Evolutionary conservation across 148 eudicot genomes (phyloP).

Genomic region (Gaultheria prostrata): DNA sequence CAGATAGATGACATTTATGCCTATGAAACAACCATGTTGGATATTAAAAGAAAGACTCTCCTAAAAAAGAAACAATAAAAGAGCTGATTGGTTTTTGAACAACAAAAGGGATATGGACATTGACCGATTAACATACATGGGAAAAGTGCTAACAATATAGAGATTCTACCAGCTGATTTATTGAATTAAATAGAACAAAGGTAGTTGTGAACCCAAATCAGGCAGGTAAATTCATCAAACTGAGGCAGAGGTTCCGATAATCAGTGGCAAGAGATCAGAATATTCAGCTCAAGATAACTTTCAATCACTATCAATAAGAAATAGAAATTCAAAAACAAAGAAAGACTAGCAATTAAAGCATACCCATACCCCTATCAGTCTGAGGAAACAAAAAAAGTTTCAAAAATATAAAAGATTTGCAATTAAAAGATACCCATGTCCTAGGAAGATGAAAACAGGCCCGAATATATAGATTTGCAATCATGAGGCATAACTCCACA

Average conservation of each 20-base stretch:
- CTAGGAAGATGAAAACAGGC: neutral
- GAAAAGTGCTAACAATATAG: neutral
- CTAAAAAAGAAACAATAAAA: neutral
- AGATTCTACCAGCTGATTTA: neutral
- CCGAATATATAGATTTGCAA: neutral
- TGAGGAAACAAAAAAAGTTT: neutral
- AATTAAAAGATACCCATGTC: neutral
- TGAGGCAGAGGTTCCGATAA: neutral
- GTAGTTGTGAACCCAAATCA: neutral
- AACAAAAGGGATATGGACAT: neutral
- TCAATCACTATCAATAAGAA: neutral
- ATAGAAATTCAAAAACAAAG: neutral
- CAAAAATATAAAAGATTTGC: too few relatives aligned
- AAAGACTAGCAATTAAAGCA: neutral
- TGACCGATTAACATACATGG: neutral
- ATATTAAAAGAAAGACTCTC: neutral
- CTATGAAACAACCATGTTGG: slow-evolving; percentile 22
- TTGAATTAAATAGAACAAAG: neutral
- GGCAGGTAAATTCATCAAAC: neutral
- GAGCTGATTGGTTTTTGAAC: neutral
- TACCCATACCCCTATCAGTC: neutral
- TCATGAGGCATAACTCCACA: slow-evolving; percentile 8
- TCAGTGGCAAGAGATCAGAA: neutral
- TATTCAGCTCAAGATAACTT: neutral
- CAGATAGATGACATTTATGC: slow-evolving; percentile 73